Base-by-base conservation (phyloP, 2,329 filamentous ascomycete species). In the Nigrograna mackinnonii region DNA sequence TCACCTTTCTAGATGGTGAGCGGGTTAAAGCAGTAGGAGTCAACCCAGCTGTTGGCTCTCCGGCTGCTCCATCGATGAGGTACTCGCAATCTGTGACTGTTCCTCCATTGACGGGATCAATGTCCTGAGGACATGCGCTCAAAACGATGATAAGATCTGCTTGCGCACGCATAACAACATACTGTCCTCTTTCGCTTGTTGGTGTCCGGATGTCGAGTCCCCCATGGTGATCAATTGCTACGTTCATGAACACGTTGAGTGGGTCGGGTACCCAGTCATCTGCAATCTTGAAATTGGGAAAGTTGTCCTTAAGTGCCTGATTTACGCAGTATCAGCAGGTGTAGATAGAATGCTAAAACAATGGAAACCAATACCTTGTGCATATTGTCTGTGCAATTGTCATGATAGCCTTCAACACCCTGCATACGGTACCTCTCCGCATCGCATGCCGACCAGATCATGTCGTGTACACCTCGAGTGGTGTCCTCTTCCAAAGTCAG, bases 171-270 rank as follows among this genome's bases (percentile, higher is more conserved):
- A 39, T 31, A 13, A 39, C 37, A 16, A 30, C 37, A 31, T 12
- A 39, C 11, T 39, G 22, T 4, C 37, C 38, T n/a, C 5, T 11
- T 24, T 37, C 26, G 5, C 35, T 5, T 5, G 4, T 13, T 11
- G 22, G 22, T 9, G 7, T 17, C 37, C 22, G 18, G 4, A 32
- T 26, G 12, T n/a, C 19, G 6, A 37, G 20, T 16, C 35, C 20
- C 5, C 35, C 35, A 7, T 24, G 20, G n/a, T 17, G 6, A 9
- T n/a, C 24, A 9, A 28, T n/a, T 28, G 24, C 24, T 17, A 39
- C 37, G 22, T 39, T 39, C 37, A 39, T 39, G 26, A 39, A 39
- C 37, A 39, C 13, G 22, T 39, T 39, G 14, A 39, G 16, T 6
- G 26, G 37, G 17, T 39, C 37, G 4, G 37, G 37, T 16, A 26